Evolutionary conservation across 495 filamentous ascomycete species (phyloP).

Genomic region (Aspergillus taichungensis): DNA sequence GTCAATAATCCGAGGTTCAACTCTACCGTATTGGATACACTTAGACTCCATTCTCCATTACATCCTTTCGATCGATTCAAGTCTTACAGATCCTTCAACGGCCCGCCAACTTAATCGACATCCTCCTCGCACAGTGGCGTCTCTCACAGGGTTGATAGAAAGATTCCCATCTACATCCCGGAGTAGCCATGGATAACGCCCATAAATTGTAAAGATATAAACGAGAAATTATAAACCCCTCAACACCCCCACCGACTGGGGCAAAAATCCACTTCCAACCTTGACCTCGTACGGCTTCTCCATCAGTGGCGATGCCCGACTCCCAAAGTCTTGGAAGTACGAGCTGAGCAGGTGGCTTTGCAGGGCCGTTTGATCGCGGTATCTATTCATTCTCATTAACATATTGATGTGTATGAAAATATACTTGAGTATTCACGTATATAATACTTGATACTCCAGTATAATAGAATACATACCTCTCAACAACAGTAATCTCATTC

Average conservation of each 20-base stretch:
- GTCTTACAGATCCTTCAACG: background rate
- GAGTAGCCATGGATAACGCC: too few relatives aligned
- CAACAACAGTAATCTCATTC: constrained; percentile 25
- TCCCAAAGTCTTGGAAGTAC: constrained; percentile 21
- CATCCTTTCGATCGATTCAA: background rate
- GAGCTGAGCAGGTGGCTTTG: constrained; percentile 17
- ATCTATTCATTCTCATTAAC: constrained; percentile 12
- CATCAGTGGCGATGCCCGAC: constrained; percentile 13
- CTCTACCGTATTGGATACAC: too few relatives aligned
- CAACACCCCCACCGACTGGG: constrained; percentile 14
- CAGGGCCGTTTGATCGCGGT: constrained; percentile 22
- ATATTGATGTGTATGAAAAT: background rate
- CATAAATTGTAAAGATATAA: background rate
- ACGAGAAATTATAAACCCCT: constrained; percentile 1
- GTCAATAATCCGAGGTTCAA: too few relatives aligned
- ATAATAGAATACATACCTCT: constrained; percentile 18
- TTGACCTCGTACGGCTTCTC: constrained; percentile 20
- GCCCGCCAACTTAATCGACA: too few relatives aligned
- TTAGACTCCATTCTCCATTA: too few relatives aligned
- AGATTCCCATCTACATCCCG: constrained; percentile 10
- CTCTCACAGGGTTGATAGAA: too few relatives aligned
- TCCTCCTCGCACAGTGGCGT: too few relatives aligned
- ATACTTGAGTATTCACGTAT: background rate
- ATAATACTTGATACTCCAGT: too few relatives aligned
- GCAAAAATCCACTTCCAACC: constrained; percentile 15